A percentile compares a stretch with the other conserved stretches of the same genome.
phyloP scores from a whole-genome alignment of 2,329 filamentous ascomycete species.

The Acephala macrosclerotiorum region DNA sequence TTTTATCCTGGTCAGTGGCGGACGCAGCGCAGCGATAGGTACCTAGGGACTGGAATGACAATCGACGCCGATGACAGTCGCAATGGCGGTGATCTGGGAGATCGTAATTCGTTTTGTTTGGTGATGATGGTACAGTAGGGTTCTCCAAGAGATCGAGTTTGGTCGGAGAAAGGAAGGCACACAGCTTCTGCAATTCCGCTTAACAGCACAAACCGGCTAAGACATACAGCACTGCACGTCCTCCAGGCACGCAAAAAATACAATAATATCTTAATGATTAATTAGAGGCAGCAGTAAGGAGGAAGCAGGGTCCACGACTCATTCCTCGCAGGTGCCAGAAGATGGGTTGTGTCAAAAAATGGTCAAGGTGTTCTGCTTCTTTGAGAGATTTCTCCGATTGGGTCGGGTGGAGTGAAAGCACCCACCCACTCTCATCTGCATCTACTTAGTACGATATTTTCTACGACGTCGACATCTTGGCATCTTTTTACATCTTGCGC shows the following conservation, averaged over 20 bases:
- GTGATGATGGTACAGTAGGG: neutral
- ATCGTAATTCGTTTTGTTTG: constrained; percentile 17
- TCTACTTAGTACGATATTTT: constrained; percentile 1
- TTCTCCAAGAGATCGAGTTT: neutral
- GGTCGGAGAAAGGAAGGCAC: neutral
- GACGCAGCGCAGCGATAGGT: constrained; percentile 11
- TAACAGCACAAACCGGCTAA: constrained; percentile 9
- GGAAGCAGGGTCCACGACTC: constrained; percentile 1
- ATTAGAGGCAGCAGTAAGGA: constrained; percentile 18
- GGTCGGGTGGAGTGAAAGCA: neutral
- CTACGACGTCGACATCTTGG: neutral
- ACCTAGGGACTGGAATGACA: constrained; percentile 19
- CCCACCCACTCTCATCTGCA: neutral
- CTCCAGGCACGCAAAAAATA: neutral
- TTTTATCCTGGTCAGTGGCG: constrained; percentile 20
- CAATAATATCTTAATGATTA: neutral
- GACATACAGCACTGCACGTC: constrained; percentile 4
- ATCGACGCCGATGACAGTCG: constrained; percentile 4
- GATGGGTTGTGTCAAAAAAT: constrained; percentile 5
- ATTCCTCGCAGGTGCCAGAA: neutral
- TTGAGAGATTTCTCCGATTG: constrained; percentile 8
- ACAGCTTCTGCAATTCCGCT: constrained; percentile 11
- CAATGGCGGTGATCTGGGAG: constrained; percentile 18
- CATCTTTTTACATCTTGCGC: too few relatives aligned
- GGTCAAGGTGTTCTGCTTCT: constrained; percentile 10